A percentile compares a stretch with the other conserved stretches of the same genome.
Evolutionary conservation across 129 eudicot genomes (phyloP).

Genomic region (Helichrysum umbraculigerum): DNA sequence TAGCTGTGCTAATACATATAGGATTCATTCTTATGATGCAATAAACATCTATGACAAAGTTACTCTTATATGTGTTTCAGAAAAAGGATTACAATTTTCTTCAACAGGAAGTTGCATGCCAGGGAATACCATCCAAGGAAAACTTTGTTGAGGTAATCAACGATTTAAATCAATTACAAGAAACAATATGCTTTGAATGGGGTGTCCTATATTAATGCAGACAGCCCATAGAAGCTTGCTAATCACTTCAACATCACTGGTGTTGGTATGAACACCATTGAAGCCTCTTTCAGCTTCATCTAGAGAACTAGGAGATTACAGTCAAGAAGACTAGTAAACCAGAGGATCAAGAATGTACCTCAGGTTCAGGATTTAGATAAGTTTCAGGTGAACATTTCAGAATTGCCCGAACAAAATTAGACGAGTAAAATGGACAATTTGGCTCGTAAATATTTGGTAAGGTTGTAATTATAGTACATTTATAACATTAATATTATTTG

Average conservation of each 20-base stretch:
- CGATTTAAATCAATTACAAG: background rate
- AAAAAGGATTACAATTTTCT: background rate
- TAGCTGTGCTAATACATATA: background rate
- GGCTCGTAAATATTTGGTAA: background rate
- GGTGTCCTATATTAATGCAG: too few relatives aligned
- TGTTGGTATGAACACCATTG: too few relatives aligned
- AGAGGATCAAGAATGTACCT: background rate
- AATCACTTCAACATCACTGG: too few relatives aligned
- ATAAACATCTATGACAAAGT: too few relatives aligned
- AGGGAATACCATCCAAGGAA: background rate
- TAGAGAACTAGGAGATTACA: background rate
- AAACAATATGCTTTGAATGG: background rate
- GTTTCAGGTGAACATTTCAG: background rate
- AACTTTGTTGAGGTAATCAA: too few relatives aligned
- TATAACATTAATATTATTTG: too few relatives aligned
- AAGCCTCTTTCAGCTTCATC: background rate
- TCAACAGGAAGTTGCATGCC: background rate
- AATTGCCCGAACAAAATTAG: background rate
- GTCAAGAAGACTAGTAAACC: background rate
- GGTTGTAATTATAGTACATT: too few relatives aligned
- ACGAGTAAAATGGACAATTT: background rate
- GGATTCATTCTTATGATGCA: too few relatives aligned
- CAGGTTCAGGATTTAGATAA: background rate
- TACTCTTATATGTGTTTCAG: too few relatives aligned
- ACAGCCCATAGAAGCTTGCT: too few relatives aligned